Evolutionary conservation across 768 basidiomycete genomes (phyloP), one percentile per base, ranked within the genome.

Genomic region (Podaxis mareebaensis): DNA sequence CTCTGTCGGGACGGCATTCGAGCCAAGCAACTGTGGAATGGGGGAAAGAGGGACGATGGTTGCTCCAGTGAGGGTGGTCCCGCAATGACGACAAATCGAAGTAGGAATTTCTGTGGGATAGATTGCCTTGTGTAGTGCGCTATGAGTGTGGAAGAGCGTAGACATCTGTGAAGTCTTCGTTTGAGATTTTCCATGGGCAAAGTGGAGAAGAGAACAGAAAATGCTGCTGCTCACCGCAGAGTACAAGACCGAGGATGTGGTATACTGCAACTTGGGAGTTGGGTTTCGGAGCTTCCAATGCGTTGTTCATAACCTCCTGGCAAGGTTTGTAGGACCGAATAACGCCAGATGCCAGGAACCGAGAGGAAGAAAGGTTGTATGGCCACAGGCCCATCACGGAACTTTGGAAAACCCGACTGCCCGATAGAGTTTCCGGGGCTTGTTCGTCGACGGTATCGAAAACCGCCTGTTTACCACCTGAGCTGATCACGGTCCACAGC

Each of bases 1-100:
- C 3, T 33, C 36, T 1, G 59, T 52, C n/a, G 66, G 66, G 33
- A 64, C 55, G 4, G 63, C 53, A 57, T 67, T 67, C 12, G 66
- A 56, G 4, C 55, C 55, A 13, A 67, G 64, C 0, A 67, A 33
- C 20, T 67, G 63, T 30, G 58, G 53, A 7, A 65, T 61, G 24
- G 66, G 66, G 6, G 66, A 67, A 3, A 42, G 63, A 33, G 65
- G 65, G 11, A 64, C 36, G 7, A 26, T n/a, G 26, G 60, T 65
- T 22, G 22, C 17, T 13, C 61, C 64, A 3, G 61, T 62, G 24
- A 56, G 30, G 15, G 28, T 39, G 13, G 56, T 33, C 20, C 58
- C 49, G 20, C 64, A 65, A 38, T 62, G 54, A 30, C 10, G 33
- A 44, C 61, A 63, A 40, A 63, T 63, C 26, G 61, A 56, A 26